These are phyloP conservation scores for Sedum album DNA, from an alignment of 164 flowering plant genomes.

Conservation along the genomic window DNA sequence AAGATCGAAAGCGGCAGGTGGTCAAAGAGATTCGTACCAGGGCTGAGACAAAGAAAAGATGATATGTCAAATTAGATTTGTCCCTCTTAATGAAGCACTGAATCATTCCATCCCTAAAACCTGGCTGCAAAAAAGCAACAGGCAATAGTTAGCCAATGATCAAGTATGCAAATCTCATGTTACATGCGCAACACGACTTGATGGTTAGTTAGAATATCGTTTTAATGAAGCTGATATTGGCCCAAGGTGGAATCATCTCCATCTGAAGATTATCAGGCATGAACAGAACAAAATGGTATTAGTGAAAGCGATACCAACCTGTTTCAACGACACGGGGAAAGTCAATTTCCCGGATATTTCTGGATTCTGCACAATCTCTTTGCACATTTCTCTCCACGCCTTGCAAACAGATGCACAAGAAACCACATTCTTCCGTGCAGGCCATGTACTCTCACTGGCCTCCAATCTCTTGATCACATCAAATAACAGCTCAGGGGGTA, in stretches of 20 bases:
- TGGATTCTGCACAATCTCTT: slow-evolving; percentile 6
- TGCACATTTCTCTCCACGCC: slow-evolving; percentile 7
- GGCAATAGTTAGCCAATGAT: neutral
- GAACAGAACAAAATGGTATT: no score
- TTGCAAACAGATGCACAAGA: slow-evolving; percentile 9
- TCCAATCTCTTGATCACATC: slow-evolving; percentile 5
- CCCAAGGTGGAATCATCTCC: neutral
- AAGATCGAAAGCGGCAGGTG: neutral
- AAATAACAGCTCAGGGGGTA: neutral
- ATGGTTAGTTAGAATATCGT: neutral
- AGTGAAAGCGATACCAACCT: neutral
- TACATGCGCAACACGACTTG: neutral
- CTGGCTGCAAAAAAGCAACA: slow-evolving; percentile 5
- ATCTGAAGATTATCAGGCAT: neutral
- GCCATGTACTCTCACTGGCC: slow-evolving; percentile 9
- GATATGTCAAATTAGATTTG: slow-evolving; percentile 4
- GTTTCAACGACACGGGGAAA: slow-evolving; percentile 1
- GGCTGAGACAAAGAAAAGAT: slow-evolving; percentile 5
- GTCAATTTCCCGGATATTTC: slow-evolving; percentile 2
- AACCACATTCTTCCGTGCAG: slow-evolving; percentile 7
- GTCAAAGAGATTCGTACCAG: slow-evolving; percentile 1
- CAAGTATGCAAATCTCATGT: neutral
- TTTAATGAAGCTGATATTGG: neutral
- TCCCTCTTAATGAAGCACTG: slow-evolving; percentile 6
- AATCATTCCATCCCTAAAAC: neutral